phyloP scores from a whole-genome alignment of 352 stramenopile genomes.

The Peronospora belbahrii region DNA sequence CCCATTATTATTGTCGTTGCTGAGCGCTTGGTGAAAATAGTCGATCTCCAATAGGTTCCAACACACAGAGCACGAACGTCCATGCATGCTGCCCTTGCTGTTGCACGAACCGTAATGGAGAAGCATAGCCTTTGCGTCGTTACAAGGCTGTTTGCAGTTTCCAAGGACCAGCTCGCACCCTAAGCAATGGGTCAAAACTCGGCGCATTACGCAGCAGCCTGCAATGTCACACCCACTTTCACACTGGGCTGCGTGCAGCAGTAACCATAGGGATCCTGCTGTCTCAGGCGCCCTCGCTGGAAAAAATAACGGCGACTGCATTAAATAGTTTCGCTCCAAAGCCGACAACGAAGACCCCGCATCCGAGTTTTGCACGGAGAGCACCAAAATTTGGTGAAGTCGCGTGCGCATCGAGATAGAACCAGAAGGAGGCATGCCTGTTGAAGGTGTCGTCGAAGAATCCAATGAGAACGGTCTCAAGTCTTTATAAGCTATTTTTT shows the following conservation, averaged over 20 bases:
- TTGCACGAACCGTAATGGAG: conserved; percentile 59
- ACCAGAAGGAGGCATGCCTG: conserved; percentile 17
- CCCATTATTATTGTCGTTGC: conserved; percentile 13
- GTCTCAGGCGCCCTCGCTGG: conserved; percentile 45
- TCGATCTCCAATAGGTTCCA: conserved; percentile 64
- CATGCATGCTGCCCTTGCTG: conserved; percentile 34
- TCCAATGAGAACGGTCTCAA: conserved; percentile 26
- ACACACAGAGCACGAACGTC: conserved; percentile 43
- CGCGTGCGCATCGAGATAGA: conserved; percentile 33
- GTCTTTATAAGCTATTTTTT: conserved; percentile 14
- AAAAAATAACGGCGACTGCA: conserved; percentile 47
- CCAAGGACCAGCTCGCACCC: conserved; percentile 50
- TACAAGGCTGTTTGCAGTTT: conserved; percentile 58
- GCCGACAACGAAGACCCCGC: conserved; percentile 38
- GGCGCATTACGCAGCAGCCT: conserved; percentile 62
- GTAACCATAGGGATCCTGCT: conserved; percentile 60
- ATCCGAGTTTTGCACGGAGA: conserved; percentile 37
- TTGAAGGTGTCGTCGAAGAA: conserved; percentile 18
- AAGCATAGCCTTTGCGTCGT: conserved; percentile 73
- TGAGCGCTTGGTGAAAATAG: conserved; percentile 50
- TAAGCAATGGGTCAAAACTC: conserved; percentile 56
- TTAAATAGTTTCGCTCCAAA: conserved; percentile 42
- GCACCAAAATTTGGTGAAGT: conserved; percentile 37
- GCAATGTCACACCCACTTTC: conserved; percentile 43
- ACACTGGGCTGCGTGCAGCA: conserved; percentile 47